These are phyloP conservation scores for Penicillium angulare DNA, from an alignment of 495 filamentous ascomycete genomes.

Conservation along the genomic window DNA sequence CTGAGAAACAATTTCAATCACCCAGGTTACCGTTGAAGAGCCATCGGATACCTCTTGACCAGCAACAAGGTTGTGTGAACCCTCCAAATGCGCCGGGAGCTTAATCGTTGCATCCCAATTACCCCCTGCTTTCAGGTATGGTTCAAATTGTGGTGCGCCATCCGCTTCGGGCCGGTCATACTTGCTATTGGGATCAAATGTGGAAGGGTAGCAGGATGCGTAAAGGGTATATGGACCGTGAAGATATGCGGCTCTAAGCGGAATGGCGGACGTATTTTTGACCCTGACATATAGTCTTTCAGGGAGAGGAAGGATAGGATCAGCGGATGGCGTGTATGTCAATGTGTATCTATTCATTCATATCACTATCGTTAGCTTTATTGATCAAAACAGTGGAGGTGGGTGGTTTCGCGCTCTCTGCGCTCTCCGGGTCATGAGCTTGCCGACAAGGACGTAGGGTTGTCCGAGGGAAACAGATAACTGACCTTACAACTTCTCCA, in stretches of 20 bases:
- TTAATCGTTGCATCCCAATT: constrained; percentile 74
- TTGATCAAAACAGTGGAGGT: background rate
- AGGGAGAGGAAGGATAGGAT: constrained; percentile 84
- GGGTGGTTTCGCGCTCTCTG: too few relatives aligned
- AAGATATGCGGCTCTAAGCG: constrained; percentile 89
- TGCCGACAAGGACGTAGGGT: too few relatives aligned
- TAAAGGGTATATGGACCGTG: constrained; percentile 93
- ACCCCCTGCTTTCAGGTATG: constrained; percentile 91
- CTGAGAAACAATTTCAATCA: constrained; percentile 88
- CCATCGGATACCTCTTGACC: constrained; percentile 18
- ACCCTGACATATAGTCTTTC: constrained; percentile 75
- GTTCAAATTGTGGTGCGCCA: constrained; percentile 85
- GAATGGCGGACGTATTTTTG: constrained; percentile 86
- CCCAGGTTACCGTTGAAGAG: constrained; percentile 69
- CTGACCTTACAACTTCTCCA: constrained; percentile 78
- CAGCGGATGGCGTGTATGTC: constrained; percentile 85
- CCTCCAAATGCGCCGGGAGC: constrained; percentile 60
- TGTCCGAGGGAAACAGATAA: background rate
- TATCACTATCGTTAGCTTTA: background rate
- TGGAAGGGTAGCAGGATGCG: constrained; percentile 75
- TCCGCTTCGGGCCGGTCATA: constrained; percentile 57
- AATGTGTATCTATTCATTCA: constrained; percentile 72
- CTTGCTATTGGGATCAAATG: constrained; percentile 75
- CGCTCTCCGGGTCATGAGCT: too few relatives aligned
- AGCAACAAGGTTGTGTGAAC: constrained; percentile 19